A percentile compares a stretch with the other conserved stretches of the same genome.
phyloP scores from a whole-genome alignment of 2,329 filamentous ascomycete genomes.

The Cladosporium velox region DNA sequence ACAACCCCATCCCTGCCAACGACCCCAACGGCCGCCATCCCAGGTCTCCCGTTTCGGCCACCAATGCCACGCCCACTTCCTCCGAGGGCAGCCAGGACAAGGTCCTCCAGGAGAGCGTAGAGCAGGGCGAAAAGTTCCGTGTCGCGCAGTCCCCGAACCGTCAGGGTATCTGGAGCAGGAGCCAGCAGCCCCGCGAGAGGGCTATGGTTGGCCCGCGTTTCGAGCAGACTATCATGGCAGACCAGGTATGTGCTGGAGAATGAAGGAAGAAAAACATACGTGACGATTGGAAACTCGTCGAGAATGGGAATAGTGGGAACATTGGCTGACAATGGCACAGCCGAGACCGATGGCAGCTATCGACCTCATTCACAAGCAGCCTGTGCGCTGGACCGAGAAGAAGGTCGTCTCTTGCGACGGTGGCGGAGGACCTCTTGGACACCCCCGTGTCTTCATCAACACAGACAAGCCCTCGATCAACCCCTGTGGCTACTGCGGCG shows the following conservation, averaged over 20 bases:
- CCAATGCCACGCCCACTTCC: slow-evolving; percentile 60
- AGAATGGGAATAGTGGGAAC: not conserved
- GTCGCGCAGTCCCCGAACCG: slow-evolving; percentile 85
- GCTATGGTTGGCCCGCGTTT: slow-evolving; percentile 95
- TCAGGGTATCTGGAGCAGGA: slow-evolving; percentile 75
- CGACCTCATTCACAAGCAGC: slow-evolving; percentile 92
- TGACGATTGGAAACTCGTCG: not conserved
- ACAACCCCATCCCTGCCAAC: slow-evolving; percentile 62
- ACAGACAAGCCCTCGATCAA: slow-evolving; percentile 94
- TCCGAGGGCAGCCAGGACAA: slow-evolving; percentile 54
- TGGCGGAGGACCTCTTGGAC: slow-evolving; percentile 84
- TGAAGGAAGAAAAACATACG: not conserved
- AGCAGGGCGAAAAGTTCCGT: slow-evolving; percentile 58
- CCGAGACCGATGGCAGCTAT: slow-evolving; percentile 88
- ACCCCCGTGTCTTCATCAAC: slow-evolving; percentile 96
- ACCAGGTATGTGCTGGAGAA: slow-evolving; percentile 67
- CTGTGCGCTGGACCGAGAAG: slow-evolving; percentile 86
- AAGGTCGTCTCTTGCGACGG: slow-evolving; percentile 85
- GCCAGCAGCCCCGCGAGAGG: slow-evolving; percentile 75
- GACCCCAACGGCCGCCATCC: slow-evolving; percentile 56
- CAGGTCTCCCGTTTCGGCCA: slow-evolving; percentile 55
- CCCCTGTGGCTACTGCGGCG: slow-evolving; percentile 87
- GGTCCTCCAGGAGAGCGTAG: slow-evolving; percentile 57
- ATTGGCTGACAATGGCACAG: slow-evolving; percentile 51
- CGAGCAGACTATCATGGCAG: slow-evolving; percentile 91